Evolutionary conservation across 23 red algal species (phyloP), one percentile per base, ranked within the genome.

Genomic region (Cyanidium caldarium): DNA sequence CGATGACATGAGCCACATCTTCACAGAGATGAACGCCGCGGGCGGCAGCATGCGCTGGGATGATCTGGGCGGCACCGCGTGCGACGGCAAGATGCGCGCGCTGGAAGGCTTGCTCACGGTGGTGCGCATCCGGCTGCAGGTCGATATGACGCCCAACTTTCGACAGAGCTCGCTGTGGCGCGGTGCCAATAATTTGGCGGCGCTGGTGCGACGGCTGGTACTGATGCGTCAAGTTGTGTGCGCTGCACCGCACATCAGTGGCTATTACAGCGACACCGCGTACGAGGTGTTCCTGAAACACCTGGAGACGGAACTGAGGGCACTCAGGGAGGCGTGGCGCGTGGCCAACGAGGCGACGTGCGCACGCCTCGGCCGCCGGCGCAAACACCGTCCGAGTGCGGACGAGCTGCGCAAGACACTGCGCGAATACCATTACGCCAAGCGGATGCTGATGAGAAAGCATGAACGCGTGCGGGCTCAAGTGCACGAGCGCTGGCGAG

Each of bases 101-200:
- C 34, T 28, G 0, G 70, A 75, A 19, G 37, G 37, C 13, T n/a
- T 38, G 7, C 40, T 75, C 30, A 75, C 58, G 31, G 37, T 45
- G 36, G n/a, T 38, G 3, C 38, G 44, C 39, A 35, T 75, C 1
- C 70, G 70, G 2, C 38, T 38, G 34, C 30, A 40, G 33, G 40
- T 75, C 12, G 70, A 75, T 75, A 38, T 75, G 19, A 75, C 70
- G 39, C 70, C 70, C 16, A 75, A 75, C n/a, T 75, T 40, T 46
- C 38, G 70, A 15, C 34, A 75, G 23, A 46, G 40, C 16, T 75
- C 70, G 1, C 35, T 75, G 38, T 39, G 35, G 7, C 58, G 39
- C 17, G 70, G 70, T 28, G 15, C 43, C 25, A 46, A 46, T 46
- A 37, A 38, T 1, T 42, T 56, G 13, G 34, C 58, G 46, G 31